Conservation (phyloP, 2,329 filamentous ascomycete species). For the Cladophialophora yegresii region DNA sequence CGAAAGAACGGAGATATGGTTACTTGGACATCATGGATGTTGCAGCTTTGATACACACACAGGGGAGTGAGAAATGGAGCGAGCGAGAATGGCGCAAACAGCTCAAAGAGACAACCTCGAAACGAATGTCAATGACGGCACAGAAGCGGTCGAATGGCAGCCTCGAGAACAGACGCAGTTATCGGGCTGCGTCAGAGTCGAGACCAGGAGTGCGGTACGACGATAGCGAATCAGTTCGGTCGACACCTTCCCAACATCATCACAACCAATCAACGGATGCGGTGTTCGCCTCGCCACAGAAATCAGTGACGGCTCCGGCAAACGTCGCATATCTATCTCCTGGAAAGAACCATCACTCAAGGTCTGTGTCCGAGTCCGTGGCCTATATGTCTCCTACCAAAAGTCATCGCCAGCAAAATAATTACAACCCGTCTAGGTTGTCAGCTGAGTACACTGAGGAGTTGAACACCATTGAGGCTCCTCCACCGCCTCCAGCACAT, state of each 20-base stretch:
- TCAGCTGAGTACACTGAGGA: conserved; percentile 29
- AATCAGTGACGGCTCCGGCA: conserved; percentile 27
- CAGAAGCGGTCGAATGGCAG: conserved; percentile 41
- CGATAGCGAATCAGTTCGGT: conserved; percentile 50
- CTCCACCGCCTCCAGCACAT: conserved; percentile 44
- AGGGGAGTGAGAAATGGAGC: conserved; percentile 74
- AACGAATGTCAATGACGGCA: conserved; percentile 67
- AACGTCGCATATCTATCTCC: conserved; percentile 28
- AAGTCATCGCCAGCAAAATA: conserved; percentile 25
- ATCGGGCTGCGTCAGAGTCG: conserved; percentile 28
- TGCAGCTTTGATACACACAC: conserved; percentile 72
- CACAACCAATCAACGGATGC: conserved; percentile 48
- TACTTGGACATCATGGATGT: conserved; percentile 91
- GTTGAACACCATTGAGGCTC: conserved; percentile 29
- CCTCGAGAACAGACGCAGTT: conserved; percentile 40
- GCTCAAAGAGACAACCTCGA: conserved; percentile 83
- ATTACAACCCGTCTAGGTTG: conserved; percentile 28
- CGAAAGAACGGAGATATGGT: conserved; percentile 80
- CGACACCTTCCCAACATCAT: conserved; percentile 53
- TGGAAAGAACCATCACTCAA: conserved; percentile 32
- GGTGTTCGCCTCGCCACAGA: conserved; percentile 55
- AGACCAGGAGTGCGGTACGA: conserved; percentile 50
- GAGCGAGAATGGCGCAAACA: conserved; percentile 88
- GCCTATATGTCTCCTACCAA: conserved; percentile 31
- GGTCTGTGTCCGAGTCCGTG: conserved; percentile 36